These are phyloP conservation scores for Kuraishia capsulata DNA, from an alignment of 805 yeast genomes.

Conservation along the genomic window DNA sequence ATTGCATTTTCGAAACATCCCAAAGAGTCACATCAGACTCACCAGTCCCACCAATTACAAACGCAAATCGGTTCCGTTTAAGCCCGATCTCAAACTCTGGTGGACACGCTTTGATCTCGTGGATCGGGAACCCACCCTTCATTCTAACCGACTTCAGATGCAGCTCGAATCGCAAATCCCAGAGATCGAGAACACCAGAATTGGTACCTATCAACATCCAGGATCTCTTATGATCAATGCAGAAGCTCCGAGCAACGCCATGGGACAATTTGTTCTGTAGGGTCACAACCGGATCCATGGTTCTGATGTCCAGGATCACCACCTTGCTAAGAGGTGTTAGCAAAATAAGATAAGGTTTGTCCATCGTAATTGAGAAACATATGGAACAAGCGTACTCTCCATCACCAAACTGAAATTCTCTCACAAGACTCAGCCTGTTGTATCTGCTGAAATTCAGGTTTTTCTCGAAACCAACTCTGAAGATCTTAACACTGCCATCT, in stretches of 20 bases:
- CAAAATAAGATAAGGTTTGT: conserved; percentile 34
- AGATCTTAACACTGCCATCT: conserved; percentile 35
- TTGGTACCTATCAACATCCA: conserved; percentile 75
- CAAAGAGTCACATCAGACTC: conserved; percentile 57
- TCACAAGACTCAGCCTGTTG: conserved; percentile 19
- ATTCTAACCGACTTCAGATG: conserved; percentile 57
- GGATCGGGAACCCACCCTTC: conserved; percentile 35
- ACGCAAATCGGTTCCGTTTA: conserved; percentile 32
- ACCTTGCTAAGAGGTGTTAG: conserved; percentile 47
- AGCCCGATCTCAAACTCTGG: conserved; percentile 21
- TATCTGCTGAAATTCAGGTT: conserved; percentile 7
- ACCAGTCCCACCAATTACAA: conserved; percentile 61
- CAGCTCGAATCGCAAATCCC: conserved; percentile 71
- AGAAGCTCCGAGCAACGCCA: conserved; percentile 59
- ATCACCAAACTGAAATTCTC: conserved; percentile 28
- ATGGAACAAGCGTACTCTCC: conserved; percentile 36
- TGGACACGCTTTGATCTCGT: conserved; percentile 35
- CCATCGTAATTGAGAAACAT: conserved; percentile 28
- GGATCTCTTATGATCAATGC: conserved; percentile 37
- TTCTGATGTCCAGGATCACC: conserved; percentile 46
- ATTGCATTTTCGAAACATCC: conserved; percentile 61
- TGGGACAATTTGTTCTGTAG: conserved; percentile 49
- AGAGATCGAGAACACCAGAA: conserved; percentile 63
- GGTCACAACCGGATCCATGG: conserved; percentile 31
- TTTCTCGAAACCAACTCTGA: conserved; percentile 25